Base-by-base conservation (phyloP, 2,329 filamentous ascomycete genomes). In the Arthrobotrys musiformis region DNA sequence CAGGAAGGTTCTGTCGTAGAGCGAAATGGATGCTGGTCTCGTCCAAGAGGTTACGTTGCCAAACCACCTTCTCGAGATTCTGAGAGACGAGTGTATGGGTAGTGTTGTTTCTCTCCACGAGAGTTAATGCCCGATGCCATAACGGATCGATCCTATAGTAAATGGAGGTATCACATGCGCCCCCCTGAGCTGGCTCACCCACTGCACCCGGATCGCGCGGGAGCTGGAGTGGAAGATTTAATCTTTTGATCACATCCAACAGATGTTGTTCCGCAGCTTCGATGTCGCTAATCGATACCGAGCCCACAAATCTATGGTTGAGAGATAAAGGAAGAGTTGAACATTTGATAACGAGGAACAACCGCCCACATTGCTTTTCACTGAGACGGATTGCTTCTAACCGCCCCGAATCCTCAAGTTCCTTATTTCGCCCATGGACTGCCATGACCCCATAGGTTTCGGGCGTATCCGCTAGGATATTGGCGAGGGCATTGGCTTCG, bases 1-100 rank as follows among this genome's bases (percentile, higher is more conserved):
- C 17, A 5, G 15, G 37, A 61, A 44, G 24, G 5, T 11, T 15
- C 1, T 42, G 2, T 24, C 37, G 9, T 17, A 44, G 13, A 2
- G 37, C 56, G 2, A 61, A 19, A 30, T 61, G 56, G 17, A 61
- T 11, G 9, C 56, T 13, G 22, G 35, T 61, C n/a, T 61, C 56
- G 22, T 6, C 11, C 1, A 44, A 26, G 44, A 61, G 56, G 19
- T 61, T 61, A 2, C 37, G 19, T 17, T 61, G 35, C 22, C 22
- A 6, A 11, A 61, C 22, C 19, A 13, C 8, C 5, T 1, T 22
- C 9, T 9, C 19, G 22, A 42, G 11, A 35, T 19, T 8, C 1
- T 30, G 8, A 15, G 56, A 17, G 2, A 17, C 5, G 35, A 46
- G 22, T 28, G 17, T 15, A 17, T 22, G 9, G 15, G 15, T 22